Evolutionary conservation across 1,284 basidiomycete genomes (phyloP).

Genomic region (Ganoderma resinaceum): DNA sequence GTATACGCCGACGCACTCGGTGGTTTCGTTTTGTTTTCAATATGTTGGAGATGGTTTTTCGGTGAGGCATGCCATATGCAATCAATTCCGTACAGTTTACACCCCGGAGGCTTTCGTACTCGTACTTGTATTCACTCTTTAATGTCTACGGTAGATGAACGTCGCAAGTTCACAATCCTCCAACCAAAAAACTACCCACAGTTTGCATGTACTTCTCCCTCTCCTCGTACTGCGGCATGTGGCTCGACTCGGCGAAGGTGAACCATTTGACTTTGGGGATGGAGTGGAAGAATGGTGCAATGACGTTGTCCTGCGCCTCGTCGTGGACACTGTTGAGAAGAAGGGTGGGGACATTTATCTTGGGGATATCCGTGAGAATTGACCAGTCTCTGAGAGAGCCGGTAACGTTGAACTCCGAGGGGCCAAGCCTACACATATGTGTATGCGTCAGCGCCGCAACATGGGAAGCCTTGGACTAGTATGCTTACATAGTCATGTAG

Average conservation of each 20-base stretch:
- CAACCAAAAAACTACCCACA: slow-evolving; percentile 42
- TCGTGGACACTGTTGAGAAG: slow-evolving; percentile 36
- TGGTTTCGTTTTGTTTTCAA: no score
- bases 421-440: slow-evolving; percentile 14
- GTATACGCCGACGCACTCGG: no score
- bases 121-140: background rate
- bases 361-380: slow-evolving; percentile 26
- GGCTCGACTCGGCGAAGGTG: slow-evolving; percentile 52
- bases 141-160: background rate
- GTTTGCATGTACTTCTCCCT: slow-evolving; percentile 50
- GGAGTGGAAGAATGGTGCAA: slow-evolving; percentile 22
- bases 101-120: no score
- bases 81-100: no score
- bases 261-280: slow-evolving; percentile 50
- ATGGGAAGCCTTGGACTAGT: background rate
- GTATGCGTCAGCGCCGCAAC: background rate
- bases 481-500: slow-evolving; percentile 52
- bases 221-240: slow-evolving; percentile 56
- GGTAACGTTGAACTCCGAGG: slow-evolving; percentile 31
- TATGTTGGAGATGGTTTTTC: no score
- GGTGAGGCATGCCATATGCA: no score
- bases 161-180: background rate
- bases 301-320: slow-evolving; percentile 30
- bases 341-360: slow-evolving; percentile 33
- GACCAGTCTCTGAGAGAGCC: slow-evolving; percentile 34